A percentile compares a stretch with the other conserved stretches of the same genome.
Conservation (phyloP, 305 asterid genomes). For the Nicotiana rustica region DNA sequence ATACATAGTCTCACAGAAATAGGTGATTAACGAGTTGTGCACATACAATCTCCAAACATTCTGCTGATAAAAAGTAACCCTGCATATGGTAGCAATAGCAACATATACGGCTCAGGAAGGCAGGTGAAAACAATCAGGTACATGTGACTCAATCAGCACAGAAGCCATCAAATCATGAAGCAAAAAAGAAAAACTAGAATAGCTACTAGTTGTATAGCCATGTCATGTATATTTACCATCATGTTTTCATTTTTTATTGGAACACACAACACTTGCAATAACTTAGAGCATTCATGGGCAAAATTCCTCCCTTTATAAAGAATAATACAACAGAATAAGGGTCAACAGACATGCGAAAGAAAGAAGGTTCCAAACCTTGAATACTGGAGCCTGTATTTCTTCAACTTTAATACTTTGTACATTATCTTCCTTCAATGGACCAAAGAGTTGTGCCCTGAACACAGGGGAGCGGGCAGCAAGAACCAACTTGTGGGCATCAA, state of each 20-base stretch:
- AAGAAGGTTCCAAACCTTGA: conserved; percentile 36
- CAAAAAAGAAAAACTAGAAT: neutral
- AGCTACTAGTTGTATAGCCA: neutral
- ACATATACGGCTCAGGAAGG: neutral
- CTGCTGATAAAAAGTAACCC: neutral
- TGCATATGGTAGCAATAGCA: neutral
- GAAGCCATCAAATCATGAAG: neutral
- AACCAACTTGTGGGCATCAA: conserved; percentile 43
- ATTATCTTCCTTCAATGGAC: conserved; percentile 40
- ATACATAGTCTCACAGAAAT: conserved; percentile 2
- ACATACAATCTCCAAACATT: neutral
- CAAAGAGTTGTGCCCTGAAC: conserved; percentile 41
- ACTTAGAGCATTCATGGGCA: neutral
- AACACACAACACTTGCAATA: neutral
- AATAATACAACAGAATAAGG: conserved; percentile 10
- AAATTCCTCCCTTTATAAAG: conserved; percentile 7
- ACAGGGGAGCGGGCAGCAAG: conserved; percentile 47
- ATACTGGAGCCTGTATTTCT: conserved; percentile 41
- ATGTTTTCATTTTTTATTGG: neutral
- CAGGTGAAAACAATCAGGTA: neutral
- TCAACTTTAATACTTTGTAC: conserved; percentile 37
- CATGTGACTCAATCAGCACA: neutral
- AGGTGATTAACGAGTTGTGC: neutral
- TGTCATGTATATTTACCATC: neutral
- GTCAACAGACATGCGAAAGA: conserved; percentile 26